Base-by-base conservation (phyloP, 352 stramenopile genomes). In the Albugo candida region DNA sequence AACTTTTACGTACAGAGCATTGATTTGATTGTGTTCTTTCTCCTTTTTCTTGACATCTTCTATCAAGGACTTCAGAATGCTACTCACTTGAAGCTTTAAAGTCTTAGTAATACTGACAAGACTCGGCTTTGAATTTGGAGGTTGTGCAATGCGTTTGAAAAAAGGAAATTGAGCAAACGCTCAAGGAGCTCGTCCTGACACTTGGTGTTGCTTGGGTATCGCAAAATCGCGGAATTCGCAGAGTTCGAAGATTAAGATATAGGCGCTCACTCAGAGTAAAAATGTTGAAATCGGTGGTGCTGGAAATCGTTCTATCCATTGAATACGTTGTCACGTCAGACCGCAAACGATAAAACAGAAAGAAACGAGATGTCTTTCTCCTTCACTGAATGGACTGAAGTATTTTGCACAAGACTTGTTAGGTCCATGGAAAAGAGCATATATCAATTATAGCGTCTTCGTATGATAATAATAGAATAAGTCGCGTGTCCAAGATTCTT, bases 21-120 rank as follows among this genome's bases (percentile, higher is more conserved):
- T 74, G 78, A 57, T 92, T 92, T 74, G 75, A 43, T 92, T 74
- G 5, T 88, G 75, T 38, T 92, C 87, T 52, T 88, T 87, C 51
- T 86, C 75, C 47, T 87, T 87, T 51, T 92, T 92, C 59, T 87
- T 84, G 31, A 74, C 74, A 49, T 92, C 75, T 55, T 92, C 78
- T 67, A 92, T 83, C 1, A 92, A 65, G 35, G 71, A 81, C 52
- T 87, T 80, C 16, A 92, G 58, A 49, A 92, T 88, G 44, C 65
- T 84, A 57, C 75, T 88, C 46, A 88, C 71, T 40, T 81, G 69
- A 0, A 72, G 73, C 45, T 85, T 68, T 27, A 84, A 72, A 0
- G 78, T 87, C 20, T 71, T 63, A 4, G 78, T 74, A 37, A 92
- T 85, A 47, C 47, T 83, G 13, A 92, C 75, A 46, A 87, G 83